Evolutionary conservation across 2,329 filamentous ascomycete species (phyloP), one percentile per base, ranked within the genome.

Genomic region (Knoxdaviesia capensis): DNA sequence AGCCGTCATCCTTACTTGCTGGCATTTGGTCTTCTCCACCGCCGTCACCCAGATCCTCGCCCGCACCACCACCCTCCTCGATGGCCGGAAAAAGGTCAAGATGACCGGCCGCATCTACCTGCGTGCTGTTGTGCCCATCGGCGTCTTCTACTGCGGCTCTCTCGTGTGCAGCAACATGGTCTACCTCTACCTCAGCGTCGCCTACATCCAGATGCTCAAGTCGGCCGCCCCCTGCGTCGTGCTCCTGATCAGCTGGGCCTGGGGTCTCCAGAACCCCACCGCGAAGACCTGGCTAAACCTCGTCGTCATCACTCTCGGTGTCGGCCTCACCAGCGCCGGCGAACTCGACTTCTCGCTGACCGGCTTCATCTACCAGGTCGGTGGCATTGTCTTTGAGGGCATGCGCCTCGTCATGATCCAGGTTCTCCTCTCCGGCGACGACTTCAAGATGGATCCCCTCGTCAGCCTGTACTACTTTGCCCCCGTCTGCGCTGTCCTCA

Each of bases 381-480:
- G 69, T 45, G 84, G 82, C 48, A 82, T 87, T 49, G 56, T 79
- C 41, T 88, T 87, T 54, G 84, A 92, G 63, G 82, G 84, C 38
- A 69, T 82, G 47, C 77, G 84, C 46, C 65, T 90, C 48, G 78
- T 86, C 60, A 84, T 92, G 80, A 82, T 90, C 44, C 80, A 92
- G 62, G 75, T 80, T 46, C 68, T 93, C 51, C 72, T 93, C 41
- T 82, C 76, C 54, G 77, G 70, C 33, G 70, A 80, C 41, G 81
- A 85, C 38, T 58, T 81, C 63, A 84, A 83, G 65, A 90, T 92
- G 84, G 82, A 90, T 54, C 83, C 84, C 34, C 69, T 93, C 34
- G 83, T 90, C 47, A 84, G 81, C 32, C 70, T 92, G 28, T 92
- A 92, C 68, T 92, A 92, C 66, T 92, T 84, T 55, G 85, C 84